Base-by-base conservation (phyloP, 805 yeast species). In the Clavispora asparagi region DNA sequence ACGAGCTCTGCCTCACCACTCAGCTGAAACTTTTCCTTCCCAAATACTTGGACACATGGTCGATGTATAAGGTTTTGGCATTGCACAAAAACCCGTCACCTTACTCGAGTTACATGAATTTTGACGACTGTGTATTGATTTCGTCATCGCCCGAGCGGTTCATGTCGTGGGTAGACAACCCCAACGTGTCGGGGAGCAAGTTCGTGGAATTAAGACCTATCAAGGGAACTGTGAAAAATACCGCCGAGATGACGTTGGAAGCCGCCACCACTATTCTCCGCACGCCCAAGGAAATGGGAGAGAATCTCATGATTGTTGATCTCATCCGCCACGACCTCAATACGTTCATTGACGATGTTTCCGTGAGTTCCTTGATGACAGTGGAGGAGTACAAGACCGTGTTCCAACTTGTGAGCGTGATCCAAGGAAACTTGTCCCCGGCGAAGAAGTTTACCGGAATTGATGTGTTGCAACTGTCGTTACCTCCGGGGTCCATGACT, bases 401-500 rank as follows among this genome's bases (percentile, higher is more conserved):
- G 1, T 95, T 74, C 63, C 99, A 94, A 60, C 72, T 94, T 39
- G 99, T 94, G 1, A 86, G 95, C 39, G 96, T 87, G 1, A 88
- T 94, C 23, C 79, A 74, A 44, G 98, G 97, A 0, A 61, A 69
- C 17, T 63, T 83, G 26, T 9, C 37, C 7, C 52, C 56, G 12
- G 53, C 49, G 14, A 39, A 48, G 10, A 67, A 57, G 2, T 82
- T 76, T 53, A 68, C 75, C 11, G 99, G 98, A 0, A 68, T 91
- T 23, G 98, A 94, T 61, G 70, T 92, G 2, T 72, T 94, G 11
- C 77, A 81, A 17, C 80, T 80, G 48, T 81, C 96, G 0, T 69
- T 95, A 31, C 99, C 99, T 3, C 97, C 99, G 0, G 99, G 99
- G 0, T 92, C 98, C 0, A 94, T 94, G 99, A 94, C 99, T 0